Evolutionary conservation across 768 basidiomycete species (phyloP), one percentile per base, ranked within the genome.

Genomic region (Suillus subalutaceus): DNA sequence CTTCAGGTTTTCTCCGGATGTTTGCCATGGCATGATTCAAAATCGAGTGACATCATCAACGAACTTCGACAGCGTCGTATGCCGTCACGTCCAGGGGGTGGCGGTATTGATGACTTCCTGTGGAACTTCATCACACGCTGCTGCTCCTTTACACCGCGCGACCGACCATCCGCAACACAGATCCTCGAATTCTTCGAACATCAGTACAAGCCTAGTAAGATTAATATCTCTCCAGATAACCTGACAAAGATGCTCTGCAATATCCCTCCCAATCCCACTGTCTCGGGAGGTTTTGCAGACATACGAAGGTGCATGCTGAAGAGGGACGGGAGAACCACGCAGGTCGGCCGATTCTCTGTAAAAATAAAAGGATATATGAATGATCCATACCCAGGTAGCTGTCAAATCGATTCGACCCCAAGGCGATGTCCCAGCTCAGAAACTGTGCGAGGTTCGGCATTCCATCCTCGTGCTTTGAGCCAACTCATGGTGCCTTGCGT

Each of bases 261-360:
- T 9, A 18, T 4, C 26, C 40, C 16, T 30, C 16, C 8, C 3
- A 6, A 5, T 30, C 0, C 6, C 1, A 59, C 16, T 20, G 6
- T 1, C 18, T 6, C 2, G 0, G 74, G 74, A 5, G 37, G 12
- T 13, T 75, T 67, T 32, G 74, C 68, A 35, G 66, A 77, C 55
- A 57, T 75, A 37, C 75, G 72, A 68, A 64, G 68, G 59, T 77
- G 74, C 12, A 67, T 56, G 9, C 44, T 64, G 40, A 23, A 26
- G 26, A 41, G 10, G 9, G 40, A 41, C 6, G 26, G 18, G 40
- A 41, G 30, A 41, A 30, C 26, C 10, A 6, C 16, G 5, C 58
- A 41, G 23, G 58, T 41, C n/a, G 6, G 40, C 13, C 9, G 3
- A 59, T 30, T 26, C 7, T 8, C 18, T 16, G 30, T 59, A 40